Conservation (phyloP, 257 asterid genomes). For the Nicotiana tomentosiformis region DNA sequence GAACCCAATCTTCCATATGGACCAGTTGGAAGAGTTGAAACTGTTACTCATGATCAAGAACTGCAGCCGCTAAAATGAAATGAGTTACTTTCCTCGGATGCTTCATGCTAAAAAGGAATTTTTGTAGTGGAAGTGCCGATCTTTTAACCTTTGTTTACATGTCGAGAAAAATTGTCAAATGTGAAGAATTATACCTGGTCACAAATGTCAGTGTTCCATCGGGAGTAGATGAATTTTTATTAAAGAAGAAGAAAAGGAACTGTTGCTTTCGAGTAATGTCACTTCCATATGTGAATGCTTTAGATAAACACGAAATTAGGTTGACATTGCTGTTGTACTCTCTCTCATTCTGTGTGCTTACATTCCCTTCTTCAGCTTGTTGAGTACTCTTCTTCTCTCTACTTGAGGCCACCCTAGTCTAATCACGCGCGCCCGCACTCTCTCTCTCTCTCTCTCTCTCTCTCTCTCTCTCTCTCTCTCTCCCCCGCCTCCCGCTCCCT, state of each 20-base stretch:
- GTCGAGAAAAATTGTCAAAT: neutral
- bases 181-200: neutral
- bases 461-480: too few species aligned
- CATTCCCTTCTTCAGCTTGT: too few species aligned
- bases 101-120: neutral
- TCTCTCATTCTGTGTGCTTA: too few species aligned
- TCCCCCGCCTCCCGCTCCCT: too few species aligned
- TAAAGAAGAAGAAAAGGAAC: too few species aligned
- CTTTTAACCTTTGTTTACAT: neutral
- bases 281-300: neutral
- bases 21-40: conserved; percentile 63
- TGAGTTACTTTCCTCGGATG: neutral
- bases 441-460: too few species aligned
- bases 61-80: conserved; percentile 61
- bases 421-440: too few species aligned
- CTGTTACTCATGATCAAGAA: conserved; percentile 63
- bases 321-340: neutral
- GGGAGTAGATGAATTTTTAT: too few species aligned
- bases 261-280: too few species aligned
- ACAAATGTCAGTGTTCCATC: neutral
- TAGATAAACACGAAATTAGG: neutral
- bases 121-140: neutral
- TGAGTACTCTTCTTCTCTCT: too few species aligned
- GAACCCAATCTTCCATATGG: conserved; percentile 43
- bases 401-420: too few species aligned